Conservation (phyloP, 2,329 filamentous ascomycete genomes). For the Ceratocystiopsis sp. region DNA sequence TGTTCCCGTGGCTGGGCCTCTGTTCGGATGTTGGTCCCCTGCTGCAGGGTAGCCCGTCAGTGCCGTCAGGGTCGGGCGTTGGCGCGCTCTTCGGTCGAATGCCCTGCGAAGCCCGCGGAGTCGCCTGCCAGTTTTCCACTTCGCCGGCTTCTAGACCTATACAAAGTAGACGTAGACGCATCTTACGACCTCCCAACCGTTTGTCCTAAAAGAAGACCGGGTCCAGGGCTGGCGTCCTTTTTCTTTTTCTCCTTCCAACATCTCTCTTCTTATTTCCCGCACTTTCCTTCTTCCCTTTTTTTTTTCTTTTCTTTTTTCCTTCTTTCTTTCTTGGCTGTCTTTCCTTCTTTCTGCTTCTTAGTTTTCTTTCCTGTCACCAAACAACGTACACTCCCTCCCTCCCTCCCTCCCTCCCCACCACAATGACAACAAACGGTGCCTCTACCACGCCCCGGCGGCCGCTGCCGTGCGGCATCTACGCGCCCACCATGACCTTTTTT, state of each 20-base stretch:
- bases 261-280: slow-evolving; percentile 2
- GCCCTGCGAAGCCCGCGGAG: too few species aligned
- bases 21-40: too few species aligned
- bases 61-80: too few species aligned
- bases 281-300: neutral
- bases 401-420: neutral
- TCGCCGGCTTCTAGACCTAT: too few species aligned
- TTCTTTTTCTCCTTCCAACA: neutral
- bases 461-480: slow-evolving; percentile 70
- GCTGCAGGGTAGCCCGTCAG: too few species aligned
- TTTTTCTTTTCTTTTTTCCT: neutral
- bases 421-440: slow-evolving; percentile 19
- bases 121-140: too few species aligned
- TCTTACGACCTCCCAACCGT: too few species aligned
- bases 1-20: too few species aligned
- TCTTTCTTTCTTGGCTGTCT: neutral
- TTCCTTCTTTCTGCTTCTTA: neutral
- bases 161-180: too few species aligned
- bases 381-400: neutral
- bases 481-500: slow-evolving; percentile 85
- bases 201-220: too few species aligned
- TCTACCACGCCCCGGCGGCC: slow-evolving; percentile 26
- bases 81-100: too few species aligned
- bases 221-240: neutral
- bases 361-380: neutral